These are phyloP conservation scores for Trichosanthes truncata DNA, from an alignment of 306 rosid species.

Conservation along the genomic window DNA sequence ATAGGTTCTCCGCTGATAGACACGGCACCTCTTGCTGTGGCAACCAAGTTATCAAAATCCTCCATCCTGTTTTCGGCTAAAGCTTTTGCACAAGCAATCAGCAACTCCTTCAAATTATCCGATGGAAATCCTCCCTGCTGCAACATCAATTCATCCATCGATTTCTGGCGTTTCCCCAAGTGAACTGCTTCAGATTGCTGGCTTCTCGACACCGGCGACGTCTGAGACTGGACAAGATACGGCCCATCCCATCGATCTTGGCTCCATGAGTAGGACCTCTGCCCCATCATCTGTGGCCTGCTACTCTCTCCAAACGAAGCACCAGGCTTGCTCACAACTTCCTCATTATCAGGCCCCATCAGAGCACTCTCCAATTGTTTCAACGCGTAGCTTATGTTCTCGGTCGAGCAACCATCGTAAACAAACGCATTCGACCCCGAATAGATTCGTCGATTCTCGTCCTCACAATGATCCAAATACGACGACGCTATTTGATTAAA, in stretches of 20 bases:
- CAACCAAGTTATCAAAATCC: conserved; percentile 45
- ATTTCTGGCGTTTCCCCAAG: conserved; percentile 47
- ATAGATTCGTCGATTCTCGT: conserved; percentile 25
- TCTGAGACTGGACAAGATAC: conserved; percentile 27
- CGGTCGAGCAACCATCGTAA: conserved; percentile 33
- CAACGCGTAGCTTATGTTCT: conserved; percentile 35
- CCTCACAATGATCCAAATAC: conserved; percentile 23
- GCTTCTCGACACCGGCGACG: conserved; percentile 21
- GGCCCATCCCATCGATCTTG: conserved; percentile 30
- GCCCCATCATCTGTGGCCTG: conserved; percentile 20
- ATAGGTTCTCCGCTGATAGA: conserved; percentile 84
- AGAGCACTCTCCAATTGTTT: conserved; percentile 68
- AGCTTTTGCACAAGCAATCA: conserved; percentile 74
- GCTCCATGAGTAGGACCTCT: conserved; percentile 40
- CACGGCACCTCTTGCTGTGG: conserved; percentile 46
- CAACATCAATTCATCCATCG: conserved; percentile 35
- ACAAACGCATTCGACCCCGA: conserved; percentile 23
- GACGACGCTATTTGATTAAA: conserved; percentile 30
- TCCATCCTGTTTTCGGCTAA: conserved; percentile 38
- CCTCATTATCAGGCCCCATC: conserved; percentile 69
- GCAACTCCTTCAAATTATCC: conserved; percentile 50
- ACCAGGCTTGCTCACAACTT: conserved; percentile 33
- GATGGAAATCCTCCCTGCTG: conserved; percentile 31
- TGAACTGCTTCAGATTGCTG: conserved; percentile 34
- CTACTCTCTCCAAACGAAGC: conserved; percentile 31